phyloP scores from a whole-genome alignment of 108 stramenopile genomes.

The Nannochloropsis salina region DNA sequence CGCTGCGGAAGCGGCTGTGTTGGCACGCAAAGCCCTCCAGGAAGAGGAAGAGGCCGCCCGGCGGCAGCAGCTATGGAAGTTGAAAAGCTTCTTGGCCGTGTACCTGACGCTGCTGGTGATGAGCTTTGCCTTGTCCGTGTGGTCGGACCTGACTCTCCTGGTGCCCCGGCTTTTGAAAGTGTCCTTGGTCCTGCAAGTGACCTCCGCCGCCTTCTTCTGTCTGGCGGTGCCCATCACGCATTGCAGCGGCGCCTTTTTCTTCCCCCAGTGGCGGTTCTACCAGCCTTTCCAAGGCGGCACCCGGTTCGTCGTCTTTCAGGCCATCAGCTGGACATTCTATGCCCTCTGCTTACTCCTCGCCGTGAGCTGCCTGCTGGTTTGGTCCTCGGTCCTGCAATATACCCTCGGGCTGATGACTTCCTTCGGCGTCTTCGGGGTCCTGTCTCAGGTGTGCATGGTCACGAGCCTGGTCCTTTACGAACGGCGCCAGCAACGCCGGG shows the following conservation, averaged over 20 bases:
- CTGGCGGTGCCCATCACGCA: background rate
- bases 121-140: background rate
- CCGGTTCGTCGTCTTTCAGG: constrained; percentile 4
- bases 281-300: constrained; percentile 6
- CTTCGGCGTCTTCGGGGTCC: constrained; percentile 10
- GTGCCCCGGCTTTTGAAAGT: background rate
- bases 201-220: background rate
- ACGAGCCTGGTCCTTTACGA: background rate
- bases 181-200: background rate
- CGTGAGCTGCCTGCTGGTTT: constrained; percentile 16
- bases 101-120: background rate
- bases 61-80: background rate
- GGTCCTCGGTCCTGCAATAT: background rate
- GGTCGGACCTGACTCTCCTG: background rate
- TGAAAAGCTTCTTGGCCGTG: background rate
- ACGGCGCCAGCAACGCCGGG: background rate
- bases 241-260: background rate
- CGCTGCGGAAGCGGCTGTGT: background rate
- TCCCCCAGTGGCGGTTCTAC: background rate
- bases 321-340: background rate
- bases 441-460: background rate
- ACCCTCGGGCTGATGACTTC: background rate
- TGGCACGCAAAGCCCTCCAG: background rate
- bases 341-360: background rate
- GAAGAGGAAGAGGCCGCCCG: background rate